These are phyloP conservation scores for Hypoxylon sp. DNA, from an alignment of 2,329 filamentous ascomycete genomes.

Conservation along the genomic window DNA sequence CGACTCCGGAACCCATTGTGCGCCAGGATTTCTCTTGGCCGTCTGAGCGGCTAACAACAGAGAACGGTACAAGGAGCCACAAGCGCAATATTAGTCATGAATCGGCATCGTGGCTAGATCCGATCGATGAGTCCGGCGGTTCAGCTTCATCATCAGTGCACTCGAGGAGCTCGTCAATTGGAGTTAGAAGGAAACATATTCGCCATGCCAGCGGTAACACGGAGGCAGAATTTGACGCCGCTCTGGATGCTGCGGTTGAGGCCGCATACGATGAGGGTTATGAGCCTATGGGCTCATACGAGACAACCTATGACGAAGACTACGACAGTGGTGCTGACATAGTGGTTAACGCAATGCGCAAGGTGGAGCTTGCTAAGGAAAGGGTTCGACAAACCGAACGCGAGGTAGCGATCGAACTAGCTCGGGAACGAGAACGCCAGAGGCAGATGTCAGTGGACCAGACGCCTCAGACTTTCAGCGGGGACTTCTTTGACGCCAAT, in stretches of 20 bases:
- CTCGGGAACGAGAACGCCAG: constrained; percentile 72
- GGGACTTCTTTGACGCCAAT: constrained; percentile 74
- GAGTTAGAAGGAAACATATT: constrained; percentile 78
- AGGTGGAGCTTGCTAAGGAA: constrained; percentile 83
- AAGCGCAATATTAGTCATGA: constrained; percentile 78
- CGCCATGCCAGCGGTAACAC: constrained; percentile 79
- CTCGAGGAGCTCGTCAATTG: constrained; percentile 81
- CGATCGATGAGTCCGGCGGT: constrained; percentile 89
- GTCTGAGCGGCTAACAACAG: constrained; percentile 47
- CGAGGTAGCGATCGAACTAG: constrained; percentile 74
- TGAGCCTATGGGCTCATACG: constrained; percentile 75
- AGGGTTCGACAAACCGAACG: constrained; percentile 80
- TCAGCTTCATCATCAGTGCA: constrained; percentile 85
- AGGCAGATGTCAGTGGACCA: constrained; percentile 57
- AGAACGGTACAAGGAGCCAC: constrained; percentile 57
- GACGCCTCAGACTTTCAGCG: constrained; percentile 65
- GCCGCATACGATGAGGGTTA: constrained; percentile 95
- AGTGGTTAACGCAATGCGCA: constrained; percentile 71
- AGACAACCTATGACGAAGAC: constrained; percentile 56
- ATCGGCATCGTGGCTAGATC: constrained; percentile 93
- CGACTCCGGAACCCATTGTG: constrained; percentile 55
- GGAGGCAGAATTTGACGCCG: constrained; percentile 93
- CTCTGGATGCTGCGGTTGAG: constrained; percentile 94
- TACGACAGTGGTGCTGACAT: constrained; percentile 61
- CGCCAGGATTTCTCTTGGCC: constrained; percentile 57